phyloP scores from a whole-genome alignment of 1,284 basidiomycete genomes.

The Mrakiaceae sp. region DNA sequence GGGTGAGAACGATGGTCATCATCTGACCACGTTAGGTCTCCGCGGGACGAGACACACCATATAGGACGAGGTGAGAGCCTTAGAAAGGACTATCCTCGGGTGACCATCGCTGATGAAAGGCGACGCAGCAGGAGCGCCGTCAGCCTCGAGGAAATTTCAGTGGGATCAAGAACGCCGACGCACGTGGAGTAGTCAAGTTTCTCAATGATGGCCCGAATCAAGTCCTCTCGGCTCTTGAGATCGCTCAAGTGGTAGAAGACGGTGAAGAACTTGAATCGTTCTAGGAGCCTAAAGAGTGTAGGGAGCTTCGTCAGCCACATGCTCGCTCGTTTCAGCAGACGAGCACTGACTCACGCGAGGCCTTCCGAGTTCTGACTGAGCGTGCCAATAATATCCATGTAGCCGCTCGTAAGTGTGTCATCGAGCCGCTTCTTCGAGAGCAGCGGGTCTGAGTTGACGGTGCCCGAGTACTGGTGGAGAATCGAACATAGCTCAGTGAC shows the following conservation, averaged over 20 bases:
- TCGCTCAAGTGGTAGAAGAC: slow-evolving; percentile 91
- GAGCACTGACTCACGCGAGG: slow-evolving; percentile 56
- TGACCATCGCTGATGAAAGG: slow-evolving; percentile 63
- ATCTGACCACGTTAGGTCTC: too few species aligned
- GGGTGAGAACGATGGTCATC: neutral
- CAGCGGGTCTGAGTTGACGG: slow-evolving; percentile 50
- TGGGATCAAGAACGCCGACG: slow-evolving; percentile 25
- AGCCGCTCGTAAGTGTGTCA: slow-evolving; percentile 77
- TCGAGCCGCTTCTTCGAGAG: slow-evolving; percentile 75
- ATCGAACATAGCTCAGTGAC: neutral
- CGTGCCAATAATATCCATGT: slow-evolving; percentile 90
- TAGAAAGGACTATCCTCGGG: slow-evolving; percentile 78
- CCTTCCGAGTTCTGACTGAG: slow-evolving; percentile 80
- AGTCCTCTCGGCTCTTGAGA: slow-evolving; percentile 75
- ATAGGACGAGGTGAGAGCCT: slow-evolving; percentile 84
- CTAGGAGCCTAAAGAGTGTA: slow-evolving; percentile 52
- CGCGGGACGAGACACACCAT: slow-evolving; percentile 41
- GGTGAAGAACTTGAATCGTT: slow-evolving; percentile 86
- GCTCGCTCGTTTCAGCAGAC: neutral
- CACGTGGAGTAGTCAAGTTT: slow-evolving; percentile 83
- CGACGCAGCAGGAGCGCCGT: neutral
- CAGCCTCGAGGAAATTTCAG: neutral
- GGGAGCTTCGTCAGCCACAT: neutral
- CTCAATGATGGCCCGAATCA: slow-evolving; percentile 81
- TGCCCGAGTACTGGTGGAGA: slow-evolving; percentile 25